A percentile compares a stretch with the other conserved stretches of the same genome.
phyloP scores from a whole-genome alignment of 345 rosid genomes.

The Moricandia arvensis region DNA sequence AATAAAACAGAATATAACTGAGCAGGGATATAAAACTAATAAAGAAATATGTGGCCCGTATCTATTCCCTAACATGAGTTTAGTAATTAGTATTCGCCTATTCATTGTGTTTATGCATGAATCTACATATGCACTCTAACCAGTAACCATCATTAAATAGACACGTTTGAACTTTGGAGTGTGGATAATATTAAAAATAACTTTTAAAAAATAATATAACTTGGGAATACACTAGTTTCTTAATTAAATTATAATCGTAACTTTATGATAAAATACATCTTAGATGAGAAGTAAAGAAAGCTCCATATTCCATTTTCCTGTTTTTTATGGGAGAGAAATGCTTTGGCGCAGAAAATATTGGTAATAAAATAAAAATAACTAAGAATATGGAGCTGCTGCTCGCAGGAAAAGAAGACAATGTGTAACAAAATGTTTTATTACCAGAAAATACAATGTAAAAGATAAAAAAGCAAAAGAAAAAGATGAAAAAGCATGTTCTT shows the following conservation, averaged over 20 bases:
- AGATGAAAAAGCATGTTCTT: constrained; percentile 11
- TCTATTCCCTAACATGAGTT: constrained; percentile 23
- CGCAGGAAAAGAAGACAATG: neutral
- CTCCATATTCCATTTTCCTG: neutral
- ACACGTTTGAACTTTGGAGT: constrained; percentile 19
- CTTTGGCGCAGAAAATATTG: neutral
- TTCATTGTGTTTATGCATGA: constrained; percentile 12
- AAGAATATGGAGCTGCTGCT: constrained; percentile 3
- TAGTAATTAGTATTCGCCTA: neutral
- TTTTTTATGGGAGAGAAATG: neutral
- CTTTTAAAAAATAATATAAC: neutral
- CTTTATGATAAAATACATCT: constrained; percentile 3
- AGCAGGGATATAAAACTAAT: neutral
- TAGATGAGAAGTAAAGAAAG: neutral
- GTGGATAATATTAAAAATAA: constrained; percentile 19
- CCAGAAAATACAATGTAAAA: neutral
- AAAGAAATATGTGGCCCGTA: constrained; percentile 9
- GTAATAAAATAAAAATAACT: neutral
- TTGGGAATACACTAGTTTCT: constrained; percentile 1
- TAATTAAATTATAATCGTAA: neutral
- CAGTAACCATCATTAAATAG: constrained; percentile 2
- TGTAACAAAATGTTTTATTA: neutral
- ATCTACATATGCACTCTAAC: constrained; percentile 1
- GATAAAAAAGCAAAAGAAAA: neutral
- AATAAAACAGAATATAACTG: neutral